Base-by-base conservation (phyloP, 306 rosid genomes). In the Nissolia schottii region DNA sequence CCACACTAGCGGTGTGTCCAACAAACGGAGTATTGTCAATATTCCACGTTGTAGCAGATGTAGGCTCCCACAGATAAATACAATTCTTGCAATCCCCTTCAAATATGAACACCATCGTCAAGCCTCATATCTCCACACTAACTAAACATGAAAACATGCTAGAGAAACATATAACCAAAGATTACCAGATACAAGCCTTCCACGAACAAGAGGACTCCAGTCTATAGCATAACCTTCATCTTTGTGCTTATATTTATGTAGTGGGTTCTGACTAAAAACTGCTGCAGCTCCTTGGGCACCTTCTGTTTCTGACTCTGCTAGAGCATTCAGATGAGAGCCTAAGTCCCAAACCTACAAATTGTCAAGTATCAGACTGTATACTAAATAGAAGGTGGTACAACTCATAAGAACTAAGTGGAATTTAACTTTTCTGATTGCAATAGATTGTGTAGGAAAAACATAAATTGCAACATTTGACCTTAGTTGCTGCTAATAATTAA, bases 201-300 rank as follows among this genome's bases (percentile, higher is more conserved):
- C 96, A 35, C 86, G 80, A 32, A 76, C 85, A 75, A 82, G 74
- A 64, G 92, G 96, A 79, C 85, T 94, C 98, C 97, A 91, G 82
- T 94, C 97, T 53, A 94, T 75, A 45, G 97, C 96, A 71, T 83
- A 94, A 64, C 98, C 98, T 87, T 94, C 98, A 55, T 89, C 94
- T 75, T 83, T 85, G 45, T 94, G 98, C 83, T 80, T 74, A 76
- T 72, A 91, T 73, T 76, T 87, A 74, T 79, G 22, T 50, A 94
- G 50, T 2, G 99, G 95, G 73, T 76, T 79, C 81, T 90, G 97
- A 68, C 59, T 92, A 67, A 75, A 84, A 70, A 83, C 90, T 43
- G 92, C 78, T 45, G 89, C 84, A 73, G 79, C 88, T 77, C 91
- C 96, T 77, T 86, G 92, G 59, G 70, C 80, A 70, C 83, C 84